These are phyloP conservation scores for Fraxinus sp. DNA, from an alignment of 305 asterid species.

Conservation along the genomic window DNA sequence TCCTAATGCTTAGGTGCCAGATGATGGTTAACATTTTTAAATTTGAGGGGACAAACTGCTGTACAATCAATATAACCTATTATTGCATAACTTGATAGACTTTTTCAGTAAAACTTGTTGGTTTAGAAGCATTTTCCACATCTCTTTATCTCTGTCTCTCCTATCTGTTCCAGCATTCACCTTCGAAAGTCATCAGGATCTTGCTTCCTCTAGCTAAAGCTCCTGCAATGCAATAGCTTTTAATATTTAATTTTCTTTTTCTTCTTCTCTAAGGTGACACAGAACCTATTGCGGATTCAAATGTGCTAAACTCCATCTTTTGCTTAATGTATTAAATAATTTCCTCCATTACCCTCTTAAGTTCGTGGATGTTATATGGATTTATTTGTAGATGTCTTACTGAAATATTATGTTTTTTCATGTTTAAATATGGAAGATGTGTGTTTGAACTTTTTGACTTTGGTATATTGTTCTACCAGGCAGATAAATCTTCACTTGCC, in stretches of 20 bases:
- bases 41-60: background rate
- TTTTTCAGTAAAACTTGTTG: background rate
- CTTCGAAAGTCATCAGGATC: background rate
- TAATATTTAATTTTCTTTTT: background rate
- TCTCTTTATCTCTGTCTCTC: background rate
- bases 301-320: background rate
- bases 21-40: background rate
- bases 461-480: conserved; percentile 3
- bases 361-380: background rate
- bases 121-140: background rate
- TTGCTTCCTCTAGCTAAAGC: conserved; percentile 1
- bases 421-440: background rate
- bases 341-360: background rate
- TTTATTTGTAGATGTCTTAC: background rate
- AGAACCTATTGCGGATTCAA: background rate
- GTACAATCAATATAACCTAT: background rate
- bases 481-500: background rate
- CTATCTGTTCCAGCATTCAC: background rate
- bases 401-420: background rate
- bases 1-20: background rate
- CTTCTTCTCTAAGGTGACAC: background rate
- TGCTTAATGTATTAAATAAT: background rate
- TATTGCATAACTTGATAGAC: background rate
- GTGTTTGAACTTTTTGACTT: background rate
- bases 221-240: background rate